phyloP scores from a whole-genome alignment of 805 yeast species.

The Pachysolen tannophilus region DNA sequence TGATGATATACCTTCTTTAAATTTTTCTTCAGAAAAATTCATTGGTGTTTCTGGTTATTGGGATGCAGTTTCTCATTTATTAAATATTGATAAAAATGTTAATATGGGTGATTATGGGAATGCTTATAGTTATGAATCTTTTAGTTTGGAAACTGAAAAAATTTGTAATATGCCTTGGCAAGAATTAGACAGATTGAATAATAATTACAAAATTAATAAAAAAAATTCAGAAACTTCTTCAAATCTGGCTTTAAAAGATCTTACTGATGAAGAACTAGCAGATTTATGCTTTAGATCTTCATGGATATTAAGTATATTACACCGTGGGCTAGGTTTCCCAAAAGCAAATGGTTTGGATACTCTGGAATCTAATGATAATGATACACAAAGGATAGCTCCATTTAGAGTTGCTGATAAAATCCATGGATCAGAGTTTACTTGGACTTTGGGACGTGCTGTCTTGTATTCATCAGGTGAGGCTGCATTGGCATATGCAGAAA shows the following conservation, averaged over 20 bases:
- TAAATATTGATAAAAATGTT: conserved; percentile 23
- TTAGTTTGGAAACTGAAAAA: conserved; percentile 34
- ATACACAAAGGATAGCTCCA: conserved; percentile 45
- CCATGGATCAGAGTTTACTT: conserved; percentile 80
- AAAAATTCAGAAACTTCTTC: not conserved
- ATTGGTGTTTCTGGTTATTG: conserved; percentile 64
- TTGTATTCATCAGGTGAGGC: conserved; percentile 53
- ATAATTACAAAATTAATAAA: conserved; percentile 13
- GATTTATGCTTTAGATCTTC: conserved; percentile 55
- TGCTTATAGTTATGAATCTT: conserved; percentile 37
- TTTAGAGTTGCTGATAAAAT: conserved; percentile 79
- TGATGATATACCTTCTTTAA: conserved; percentile 48
- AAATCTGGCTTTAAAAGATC: conserved; percentile 18
- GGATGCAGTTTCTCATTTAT: conserved; percentile 46
- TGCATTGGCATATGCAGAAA: conserved; percentile 30
- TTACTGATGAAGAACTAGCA: conserved; percentile 36
- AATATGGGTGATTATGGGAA: conserved; percentile 17
- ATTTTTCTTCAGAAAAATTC: conserved; percentile 47
- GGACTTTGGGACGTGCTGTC: conserved; percentile 84
- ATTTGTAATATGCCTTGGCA: conserved; percentile 38
- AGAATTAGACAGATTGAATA: conserved; percentile 27
- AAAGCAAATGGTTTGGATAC: conserved; percentile 34
- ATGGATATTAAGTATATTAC: conserved; percentile 50
- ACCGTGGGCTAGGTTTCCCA: conserved; percentile 54
- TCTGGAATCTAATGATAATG: conserved; percentile 14